Base-by-base conservation (phyloP, 108 stramenopile species). In the Skeletonema tropicum region DNA sequence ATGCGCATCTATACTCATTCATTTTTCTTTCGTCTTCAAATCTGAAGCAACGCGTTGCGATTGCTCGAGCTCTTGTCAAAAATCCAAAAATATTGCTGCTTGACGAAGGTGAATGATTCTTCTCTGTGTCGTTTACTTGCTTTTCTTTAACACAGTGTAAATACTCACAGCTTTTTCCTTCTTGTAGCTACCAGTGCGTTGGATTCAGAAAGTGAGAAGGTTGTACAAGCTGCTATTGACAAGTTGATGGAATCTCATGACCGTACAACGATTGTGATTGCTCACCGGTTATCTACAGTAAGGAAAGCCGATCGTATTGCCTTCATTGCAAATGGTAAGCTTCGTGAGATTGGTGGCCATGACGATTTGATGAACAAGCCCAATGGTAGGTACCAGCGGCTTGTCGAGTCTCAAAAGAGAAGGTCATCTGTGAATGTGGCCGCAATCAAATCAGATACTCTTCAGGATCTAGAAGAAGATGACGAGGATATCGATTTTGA, bases 181-280 rank as follows among this genome's bases (percentile, higher is more conserved):
- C 26, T 41, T 26, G 13, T 67, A 25, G 75, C 73, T n/a, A 68
- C 71, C 14, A 60, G 61, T 7, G 97, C 95, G 5, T 80, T 97
- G 5, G 97, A 98, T 68, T 85, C 89, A 33, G 95, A 91, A 68
- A 76, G 71, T 14, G 97, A 98, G 71, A 65, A 74, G 29, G 70
- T 94, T 13, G 95, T 97, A 8, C 97, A 96, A 68, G 88, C 78
- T 29, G 95, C 97, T 10, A 62, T 97, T 25, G 92, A 96, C 76
- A 71, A 85, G 60, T 70, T 97, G 36, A 93, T 95, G 85, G 76
- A 65, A 17, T 74, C 75, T 25, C 72, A 71, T 2, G 67, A 82
- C 38, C 87, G 87, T 29, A 94, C 96, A 10, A 83, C 81, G 17
- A 82, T 97, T 64, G 83, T 95, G 3, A 93, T 97, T 74, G 94